Evolutionary conservation across 805 yeast species (phyloP), one percentile per base, ranked within the genome.

Genomic region (Nakazawaea pomicola): DNA sequence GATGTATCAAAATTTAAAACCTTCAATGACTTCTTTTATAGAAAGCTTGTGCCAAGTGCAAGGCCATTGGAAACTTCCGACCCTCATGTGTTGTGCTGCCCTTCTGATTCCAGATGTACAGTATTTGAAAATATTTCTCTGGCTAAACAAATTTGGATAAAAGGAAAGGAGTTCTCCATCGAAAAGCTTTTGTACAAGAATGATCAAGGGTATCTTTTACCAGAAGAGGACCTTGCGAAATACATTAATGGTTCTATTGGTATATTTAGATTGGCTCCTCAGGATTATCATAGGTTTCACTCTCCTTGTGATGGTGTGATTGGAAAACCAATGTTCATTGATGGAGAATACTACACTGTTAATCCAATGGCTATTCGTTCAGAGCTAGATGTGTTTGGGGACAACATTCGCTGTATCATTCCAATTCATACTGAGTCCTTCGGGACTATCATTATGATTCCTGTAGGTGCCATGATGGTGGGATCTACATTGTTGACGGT

Each of bases 391-490:
- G 97, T 91, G 1, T 93, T 78, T 62, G 96, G 97, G 7, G 97
- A 90, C 52, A 91, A 91, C 53, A 80, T 86, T 1, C 70, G 98
- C 29, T 80, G 81, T 4, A 64, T 89, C 2, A 69, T 90, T 2
- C 89, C 95, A 0, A 79, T 91, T 16, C 76, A 83, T 23, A 77
- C 95, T 1, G 68, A 72, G 24, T 65, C 73, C n/a, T 90, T 87
- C 57, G 97, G 97, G 0, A 70, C 74, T 0, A 83, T 91, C 15
- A 65, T 84, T 46, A 71, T 86, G 62, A 76, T 88, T 17, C 79
- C 93, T 5, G 87, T 91, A 4, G 99, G 99, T 27, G 99, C 99
- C 0, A 91, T 93, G 98, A 89, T 91, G 97, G 99, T 91, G 2
- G 98, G 98, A 0, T 83, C 95, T 2, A 89, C 83, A 2, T 73